Evolutionary conservation across 148 eudicot species (phyloP).

Genomic region (Rhododendron vialii): DNA sequence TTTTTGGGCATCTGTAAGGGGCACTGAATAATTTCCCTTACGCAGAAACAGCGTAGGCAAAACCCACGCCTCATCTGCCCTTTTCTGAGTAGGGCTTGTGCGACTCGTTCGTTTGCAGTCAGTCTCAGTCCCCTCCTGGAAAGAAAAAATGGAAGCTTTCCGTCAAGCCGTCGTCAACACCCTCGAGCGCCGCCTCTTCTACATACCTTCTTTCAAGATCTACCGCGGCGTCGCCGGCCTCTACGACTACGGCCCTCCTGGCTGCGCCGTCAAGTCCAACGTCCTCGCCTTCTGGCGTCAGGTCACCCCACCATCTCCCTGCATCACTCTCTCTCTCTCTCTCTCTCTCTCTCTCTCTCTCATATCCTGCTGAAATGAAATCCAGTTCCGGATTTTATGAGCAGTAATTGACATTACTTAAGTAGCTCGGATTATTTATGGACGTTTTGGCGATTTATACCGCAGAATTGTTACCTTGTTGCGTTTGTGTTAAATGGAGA

Average conservation of each 20-base stretch:
- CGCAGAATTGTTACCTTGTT: neutral
- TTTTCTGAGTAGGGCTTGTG: too few relatives aligned
- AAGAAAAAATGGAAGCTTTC: conserved; percentile 40
- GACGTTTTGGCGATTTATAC: neutral
- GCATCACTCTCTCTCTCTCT: neutral
- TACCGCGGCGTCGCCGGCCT: conserved; percentile 87
- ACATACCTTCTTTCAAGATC: conserved; percentile 78
- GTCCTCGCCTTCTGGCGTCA: conserved; percentile 93
- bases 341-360: too few relatives aligned
- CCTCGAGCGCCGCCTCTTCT: conserved; percentile 73
- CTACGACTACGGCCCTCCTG: conserved; percentile 90
- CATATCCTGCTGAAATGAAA: too few relatives aligned
- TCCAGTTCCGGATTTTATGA: neutral
- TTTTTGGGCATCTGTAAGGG: too few relatives aligned
- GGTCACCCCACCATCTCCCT: conserved; percentile 23
- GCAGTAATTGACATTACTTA: neutral
- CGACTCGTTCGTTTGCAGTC: too few relatives aligned
- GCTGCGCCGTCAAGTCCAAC: conserved; percentile 82
- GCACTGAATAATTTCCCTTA: too few relatives aligned
- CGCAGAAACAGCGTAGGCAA: too few relatives aligned
- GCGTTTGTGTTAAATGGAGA: neutral
- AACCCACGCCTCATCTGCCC: too few relatives aligned
- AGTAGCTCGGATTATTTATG: neutral
- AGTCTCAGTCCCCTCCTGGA: too few relatives aligned
- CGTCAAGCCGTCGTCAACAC: conserved; percentile 66